phyloP scores from a whole-genome alignment of 306 rosid species.

The Castanospermum australe region DNA sequence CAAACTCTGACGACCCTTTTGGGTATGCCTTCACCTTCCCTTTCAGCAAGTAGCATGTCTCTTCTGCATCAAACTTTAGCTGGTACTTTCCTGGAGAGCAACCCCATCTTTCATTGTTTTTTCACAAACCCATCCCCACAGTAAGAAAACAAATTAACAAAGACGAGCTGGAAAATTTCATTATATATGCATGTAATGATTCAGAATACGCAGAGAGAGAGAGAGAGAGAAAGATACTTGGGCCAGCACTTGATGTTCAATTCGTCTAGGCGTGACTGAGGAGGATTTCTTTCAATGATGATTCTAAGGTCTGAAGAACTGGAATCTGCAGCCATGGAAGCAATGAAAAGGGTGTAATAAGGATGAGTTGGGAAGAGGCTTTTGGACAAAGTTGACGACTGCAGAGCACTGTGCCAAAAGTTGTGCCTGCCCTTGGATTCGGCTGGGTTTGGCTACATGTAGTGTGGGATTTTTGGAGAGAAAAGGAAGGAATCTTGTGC shows the following conservation, averaged over 20 bases:
- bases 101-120: constrained; percentile 70
- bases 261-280: constrained; percentile 68
- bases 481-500: constrained; percentile 40
- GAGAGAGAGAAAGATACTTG: constrained; percentile 47
- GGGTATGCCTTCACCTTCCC: constrained; percentile 89
- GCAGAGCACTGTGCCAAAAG: neutral
- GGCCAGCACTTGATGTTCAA: constrained; percentile 95
- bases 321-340: constrained; percentile 65
- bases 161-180: neutral
- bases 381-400: neutral
- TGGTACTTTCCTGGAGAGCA: constrained; percentile 95
- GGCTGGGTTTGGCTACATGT: constrained; percentile 26
- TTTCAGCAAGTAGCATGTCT: constrained; percentile 82
- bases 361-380: neutral
- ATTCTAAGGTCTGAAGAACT: constrained; percentile 63
- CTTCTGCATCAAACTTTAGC: constrained; percentile 91
- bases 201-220: neutral
- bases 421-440: too few relatives aligned
- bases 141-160: neutral
- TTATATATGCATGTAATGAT: neutral
- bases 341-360: neutral
- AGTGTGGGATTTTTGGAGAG: constrained; percentile 24
- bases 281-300: constrained; percentile 74
- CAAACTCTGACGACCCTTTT: constrained; percentile 77
- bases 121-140: neutral